Evolutionary conservation across 2,329 filamentous ascomycete genomes (phyloP).

Genomic region (Aspergillus costaricaensis): DNA sequence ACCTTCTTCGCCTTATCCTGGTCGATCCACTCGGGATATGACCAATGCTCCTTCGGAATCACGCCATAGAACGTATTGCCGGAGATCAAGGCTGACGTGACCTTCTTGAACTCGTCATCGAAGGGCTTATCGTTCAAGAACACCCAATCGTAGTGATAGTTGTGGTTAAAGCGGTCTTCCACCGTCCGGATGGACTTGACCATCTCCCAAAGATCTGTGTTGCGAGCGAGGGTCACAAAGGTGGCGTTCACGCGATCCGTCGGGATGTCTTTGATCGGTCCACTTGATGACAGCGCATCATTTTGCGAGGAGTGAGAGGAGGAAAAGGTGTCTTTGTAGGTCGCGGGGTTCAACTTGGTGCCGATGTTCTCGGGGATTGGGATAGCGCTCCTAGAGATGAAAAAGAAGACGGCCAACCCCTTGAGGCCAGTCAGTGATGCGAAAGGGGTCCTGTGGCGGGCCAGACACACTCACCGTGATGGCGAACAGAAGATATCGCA

Average conservation of each 20-base stretch:
- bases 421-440: conserved; percentile 27
- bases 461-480: not conserved
- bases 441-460: not conserved
- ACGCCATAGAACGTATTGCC: conserved; percentile 88
- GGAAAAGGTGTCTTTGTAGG: conserved; percentile 24
- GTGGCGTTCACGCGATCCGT: conserved; percentile 86
- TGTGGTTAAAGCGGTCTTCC: conserved; percentile 96
- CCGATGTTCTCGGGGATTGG: conserved; percentile 35
- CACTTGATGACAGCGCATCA: conserved; percentile 26
- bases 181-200: conserved; percentile 92
- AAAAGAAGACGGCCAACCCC: conserved; percentile 75
- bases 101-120: conserved; percentile 87
- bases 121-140: conserved; percentile 97
- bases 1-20: conserved; percentile 88
- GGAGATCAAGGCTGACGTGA: conserved; percentile 86
- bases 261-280: conserved; percentile 48
- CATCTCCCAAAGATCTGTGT: conserved; percentile 94
- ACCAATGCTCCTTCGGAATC: conserved; percentile 94
- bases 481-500: conserved; percentile 23
- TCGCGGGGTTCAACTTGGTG: conserved; percentile 22
- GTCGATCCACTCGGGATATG: conserved; percentile 93
- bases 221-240: conserved; percentile 93
- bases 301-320: conserved; percentile 20
- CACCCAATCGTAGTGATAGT: conserved; percentile 98
- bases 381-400: conserved; percentile 68